These are phyloP conservation scores for Amauroascus verrucosus DNA, from an alignment of 2,329 filamentous ascomycete genomes.

Conservation along the genomic window DNA sequence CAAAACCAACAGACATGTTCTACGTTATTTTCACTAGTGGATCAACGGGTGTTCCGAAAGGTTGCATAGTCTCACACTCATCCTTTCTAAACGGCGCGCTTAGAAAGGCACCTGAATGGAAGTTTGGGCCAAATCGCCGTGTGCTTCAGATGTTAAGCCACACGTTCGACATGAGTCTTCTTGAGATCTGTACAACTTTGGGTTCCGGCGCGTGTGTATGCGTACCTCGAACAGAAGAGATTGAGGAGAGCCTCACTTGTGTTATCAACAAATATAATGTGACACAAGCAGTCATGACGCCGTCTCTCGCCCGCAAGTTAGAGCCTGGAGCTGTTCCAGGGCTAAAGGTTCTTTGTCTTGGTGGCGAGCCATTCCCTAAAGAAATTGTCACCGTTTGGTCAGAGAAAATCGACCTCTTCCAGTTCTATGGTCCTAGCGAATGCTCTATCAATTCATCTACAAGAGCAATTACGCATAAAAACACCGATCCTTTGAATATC, in stretches of 20 bases:
- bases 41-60: slow-evolving; percentile 43
- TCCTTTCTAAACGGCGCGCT: slow-evolving; percentile 43
- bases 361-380: slow-evolving; percentile 30
- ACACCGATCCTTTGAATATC: slow-evolving; percentile 10
- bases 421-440: slow-evolving; percentile 20
- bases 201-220: slow-evolving; percentile 37
- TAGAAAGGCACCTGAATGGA: slow-evolving; percentile 39
- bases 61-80: slow-evolving; percentile 48
- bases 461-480: not conserved
- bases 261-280: slow-evolving; percentile 31
- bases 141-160: slow-evolving; percentile 36
- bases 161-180: slow-evolving; percentile 37
- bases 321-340: slow-evolving; percentile 24
- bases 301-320: slow-evolving; percentile 28
- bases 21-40: slow-evolving; percentile 49
- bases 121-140: slow-evolving; percentile 33
- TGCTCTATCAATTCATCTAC: slow-evolving; percentile 15
- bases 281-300: slow-evolving; percentile 44
- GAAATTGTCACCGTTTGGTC: slow-evolving; percentile 25
- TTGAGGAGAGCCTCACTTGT: slow-evolving; percentile 33
- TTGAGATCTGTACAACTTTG: slow-evolving; percentile 28
- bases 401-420: slow-evolving; percentile 14
- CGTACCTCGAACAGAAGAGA: slow-evolving; percentile 34
- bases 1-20: slow-evolving; percentile 24
- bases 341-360: slow-evolving; percentile 29